Evolutionary conservation across 495 filamentous ascomycete species (phyloP).

Genomic region (Penicillium dipodomyicola): DNA sequence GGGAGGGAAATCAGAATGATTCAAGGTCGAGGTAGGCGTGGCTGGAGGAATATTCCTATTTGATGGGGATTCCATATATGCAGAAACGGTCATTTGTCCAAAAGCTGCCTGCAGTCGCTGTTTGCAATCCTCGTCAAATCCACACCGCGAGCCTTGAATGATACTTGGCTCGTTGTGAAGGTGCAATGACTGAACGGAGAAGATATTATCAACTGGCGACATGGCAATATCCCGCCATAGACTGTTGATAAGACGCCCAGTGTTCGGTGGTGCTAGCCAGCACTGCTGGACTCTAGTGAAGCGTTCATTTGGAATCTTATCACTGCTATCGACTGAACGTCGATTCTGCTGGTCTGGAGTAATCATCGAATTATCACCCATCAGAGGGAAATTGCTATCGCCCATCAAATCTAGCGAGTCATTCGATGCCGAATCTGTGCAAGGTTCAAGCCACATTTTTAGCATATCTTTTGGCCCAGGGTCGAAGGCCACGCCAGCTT

Average conservation of each 20-base stretch:
- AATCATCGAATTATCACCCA: conserved; percentile 28
- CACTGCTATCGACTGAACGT: conserved; percentile 31
- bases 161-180: conserved; percentile 22
- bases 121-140: conserved; percentile 50
- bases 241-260: conserved; percentile 47
- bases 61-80: conserved; percentile 26
- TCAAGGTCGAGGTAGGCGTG: conserved; percentile 23
- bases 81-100: conserved; percentile 24
- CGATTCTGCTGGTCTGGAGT: conserved; percentile 27
- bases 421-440: conserved; percentile 37
- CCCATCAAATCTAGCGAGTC: conserved; percentile 35
- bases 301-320: conserved; percentile 46
- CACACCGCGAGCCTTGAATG: conserved; percentile 43
- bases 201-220: conserved; percentile 46
- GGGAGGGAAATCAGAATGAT: conserved; percentile 43
- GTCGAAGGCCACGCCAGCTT: conserved; percentile 27
- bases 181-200: conserved; percentile 33
- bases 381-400: conserved; percentile 33
- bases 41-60: conserved; percentile 28
- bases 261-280: conserved; percentile 47
- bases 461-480: conserved; percentile 36
- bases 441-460: conserved; percentile 43
- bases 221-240: conserved; percentile 48
- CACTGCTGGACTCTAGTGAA: conserved; percentile 50
- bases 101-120: conserved; percentile 43